Evolutionary conservation across 2,329 filamentous ascomycete genomes (phyloP), one percentile per base, ranked within the genome.

Genomic region (Celoporthe dispersa): DNA sequence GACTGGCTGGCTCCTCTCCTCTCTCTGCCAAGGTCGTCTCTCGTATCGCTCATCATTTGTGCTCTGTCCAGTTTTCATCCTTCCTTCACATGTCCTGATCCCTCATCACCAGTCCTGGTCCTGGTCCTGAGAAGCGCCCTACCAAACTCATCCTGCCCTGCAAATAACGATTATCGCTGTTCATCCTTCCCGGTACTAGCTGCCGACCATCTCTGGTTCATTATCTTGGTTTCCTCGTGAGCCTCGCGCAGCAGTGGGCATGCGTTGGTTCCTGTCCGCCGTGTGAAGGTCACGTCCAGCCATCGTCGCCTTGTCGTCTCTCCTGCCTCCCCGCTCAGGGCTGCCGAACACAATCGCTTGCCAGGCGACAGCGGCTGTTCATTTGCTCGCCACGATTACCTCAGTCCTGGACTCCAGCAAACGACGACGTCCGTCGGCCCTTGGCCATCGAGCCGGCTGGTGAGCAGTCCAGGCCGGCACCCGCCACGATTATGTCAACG

Each of bases 401-500:
- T 31, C 53, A 28, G 25, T 57, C 28, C 28, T 57, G 28, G 14
- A 33, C 53, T 57, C 22, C 44, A 48, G 19, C 28, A 16, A 2
- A 16, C 25, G 28, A 31, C 53, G 14, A 41, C n/a, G 9, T 31
- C 35, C n/a, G 33, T 63, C 60, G 35, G 60, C 60, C 35, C 11
- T 63, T n/a, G 33, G 33, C 39, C 35, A 25, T 41, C n/a, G n/a
- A 44, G 39, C 22, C 60, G 60, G 60, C 60, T 63, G 35, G 60
- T 41, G 35, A 63, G 25, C 33, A n/a, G 35, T 28, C n/a, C 37
- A 3, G 60, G 22, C 59, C 33, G 37, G 59, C 60, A 28, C 39
- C 60, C 37, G 44, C 39, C 37, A 41, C 60, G 60, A 63, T 41
- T 63, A 63, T 63, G 60, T 63, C 60, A 25, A 63, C 60, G 60